Evolutionary conservation across 2,329 filamentous ascomycete genomes (phyloP), one percentile per base, ranked within the genome.

Genomic region (Lasiodiplodia theobromae): DNA sequence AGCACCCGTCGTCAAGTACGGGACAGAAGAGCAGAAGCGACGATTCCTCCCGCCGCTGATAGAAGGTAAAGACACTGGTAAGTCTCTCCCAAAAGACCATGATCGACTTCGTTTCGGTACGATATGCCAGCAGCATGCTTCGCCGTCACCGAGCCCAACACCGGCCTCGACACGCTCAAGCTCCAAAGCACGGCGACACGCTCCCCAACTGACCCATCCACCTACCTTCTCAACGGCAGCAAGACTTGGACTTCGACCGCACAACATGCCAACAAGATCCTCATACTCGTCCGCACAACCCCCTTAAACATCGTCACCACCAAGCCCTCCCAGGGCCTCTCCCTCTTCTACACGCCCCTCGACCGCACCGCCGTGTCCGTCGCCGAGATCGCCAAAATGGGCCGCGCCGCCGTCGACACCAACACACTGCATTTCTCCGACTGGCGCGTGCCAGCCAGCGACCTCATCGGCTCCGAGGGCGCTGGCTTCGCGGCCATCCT

Each of bases 231-330:
- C 12, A 87, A 87, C 0, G 92, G 93, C 0, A 92, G 95, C 76
- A 96, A 96, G 81, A 94, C 95, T 66, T 96, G 92, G 93, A 96
- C 96, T 67, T 92, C 92, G 0, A 94, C 89, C 66, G 93, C 93
- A 0, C 92, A 96, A 76, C 91, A 95, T 0, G 92, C 93, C 0
- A 85, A 86, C 4, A 92, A 92, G 73, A 96, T 96, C 92, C 89
- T 96, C 3, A 84, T 96, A 0, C 85, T 97, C 0, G 92, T 92
- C 0, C 87, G 93, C 1, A 96, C 92, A 0, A 92, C 89, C 0
- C 86, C 91, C 0, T 72, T 90, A 0, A 89, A 92, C 62, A 83
- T 92, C 69, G 88, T 89, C 0, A 82, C 83, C 69, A 1, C 31
- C 8, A 93, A 90, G 74, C 87, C 90, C 0, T 92, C 87, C 21